These are phyloP conservation scores for Gryganskiella cystojenkinii DNA, from an alignment of 192 early-diverging fungal genomes.

Conservation along the genomic window DNA sequence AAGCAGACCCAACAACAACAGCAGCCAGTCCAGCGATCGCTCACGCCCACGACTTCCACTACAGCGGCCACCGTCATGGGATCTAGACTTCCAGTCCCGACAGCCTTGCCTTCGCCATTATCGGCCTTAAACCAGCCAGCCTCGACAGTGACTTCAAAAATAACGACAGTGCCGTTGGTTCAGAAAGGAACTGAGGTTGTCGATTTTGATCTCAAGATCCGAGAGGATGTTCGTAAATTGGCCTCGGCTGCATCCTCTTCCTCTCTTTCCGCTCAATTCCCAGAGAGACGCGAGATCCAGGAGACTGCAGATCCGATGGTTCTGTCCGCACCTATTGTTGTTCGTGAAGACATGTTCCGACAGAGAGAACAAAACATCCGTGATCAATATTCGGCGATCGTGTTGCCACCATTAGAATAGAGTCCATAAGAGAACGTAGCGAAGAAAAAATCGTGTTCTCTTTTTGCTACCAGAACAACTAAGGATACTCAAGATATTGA, in stretches of 20 bases:
- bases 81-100: too few species aligned
- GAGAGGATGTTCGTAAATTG: constrained; percentile 27
- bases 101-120: too few species aligned
- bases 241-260: constrained; percentile 1
- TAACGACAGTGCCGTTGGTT: background rate
- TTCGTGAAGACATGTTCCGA: constrained; percentile 29
- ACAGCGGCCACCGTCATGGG: too few species aligned
- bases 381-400: constrained; percentile 15
- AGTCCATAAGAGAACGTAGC: too few species aligned
- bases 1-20: constrained; percentile 18
- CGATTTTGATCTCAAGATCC: constrained; percentile 38
- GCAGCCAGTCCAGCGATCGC: background rate
- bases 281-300: constrained; percentile 7
- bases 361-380: constrained; percentile 22
- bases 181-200: constrained; percentile 16
- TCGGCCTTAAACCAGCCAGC: too few species aligned
- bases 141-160: too few species aligned
- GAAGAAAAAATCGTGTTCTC: too few species aligned
- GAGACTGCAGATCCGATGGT: constrained; percentile 27
- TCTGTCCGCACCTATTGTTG: constrained; percentile 34
- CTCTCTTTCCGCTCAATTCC: background rate
- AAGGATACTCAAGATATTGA: too few species aligned
- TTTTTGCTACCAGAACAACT: too few species aligned
- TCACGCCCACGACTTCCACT: background rate
- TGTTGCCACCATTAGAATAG: constrained; percentile 32